Evolutionary conservation across 257 asterid genomes (phyloP).

Genomic region (Nemophila menziesii): DNA sequence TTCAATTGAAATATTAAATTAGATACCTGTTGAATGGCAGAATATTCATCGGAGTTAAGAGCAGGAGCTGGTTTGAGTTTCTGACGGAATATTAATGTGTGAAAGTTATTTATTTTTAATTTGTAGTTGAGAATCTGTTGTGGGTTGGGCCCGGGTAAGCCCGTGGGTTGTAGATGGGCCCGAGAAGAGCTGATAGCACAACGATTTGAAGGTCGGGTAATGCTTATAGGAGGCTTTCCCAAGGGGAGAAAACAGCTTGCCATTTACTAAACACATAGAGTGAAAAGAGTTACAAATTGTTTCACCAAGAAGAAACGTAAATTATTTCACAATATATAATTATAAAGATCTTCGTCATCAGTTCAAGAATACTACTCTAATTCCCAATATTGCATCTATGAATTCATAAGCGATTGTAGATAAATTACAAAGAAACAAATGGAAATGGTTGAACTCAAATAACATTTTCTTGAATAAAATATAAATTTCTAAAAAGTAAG

Average conservation of each 20-base stretch:
- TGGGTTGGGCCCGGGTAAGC: conserved; percentile 11
- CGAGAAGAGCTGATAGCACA: conserved; percentile 12
- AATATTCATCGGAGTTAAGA: conserved; percentile 36
- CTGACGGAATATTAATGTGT: conserved; percentile 17
- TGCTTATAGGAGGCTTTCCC: conserved; percentile 29
- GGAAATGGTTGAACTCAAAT: no score
- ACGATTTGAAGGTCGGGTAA: conserved; percentile 21
- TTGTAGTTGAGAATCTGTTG: conserved; percentile 8
- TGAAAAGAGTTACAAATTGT: conserved; percentile 9
- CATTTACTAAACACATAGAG: conserved; percentile 24
- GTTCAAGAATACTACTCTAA: no score
- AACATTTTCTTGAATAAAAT: no score
- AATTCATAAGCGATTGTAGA: no score
- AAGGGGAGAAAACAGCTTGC: conserved; percentile 32
- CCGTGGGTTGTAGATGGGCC: conserved; percentile 17
- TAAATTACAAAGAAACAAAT: no score
- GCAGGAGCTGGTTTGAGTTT: conserved; percentile 30
- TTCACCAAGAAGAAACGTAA: not conserved
- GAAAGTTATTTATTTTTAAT: conserved; percentile 21
- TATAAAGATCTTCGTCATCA: no score
- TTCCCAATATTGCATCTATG: no score
- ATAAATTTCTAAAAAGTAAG: no score
- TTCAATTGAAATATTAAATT: not conserved
- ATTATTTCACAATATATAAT: no score
- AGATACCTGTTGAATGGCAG: conserved; percentile 40